These are phyloP conservation scores for Tricholoma flavovirens DNA, from an alignment of 768 basidiomycete species.

Conservation along the genomic window DNA sequence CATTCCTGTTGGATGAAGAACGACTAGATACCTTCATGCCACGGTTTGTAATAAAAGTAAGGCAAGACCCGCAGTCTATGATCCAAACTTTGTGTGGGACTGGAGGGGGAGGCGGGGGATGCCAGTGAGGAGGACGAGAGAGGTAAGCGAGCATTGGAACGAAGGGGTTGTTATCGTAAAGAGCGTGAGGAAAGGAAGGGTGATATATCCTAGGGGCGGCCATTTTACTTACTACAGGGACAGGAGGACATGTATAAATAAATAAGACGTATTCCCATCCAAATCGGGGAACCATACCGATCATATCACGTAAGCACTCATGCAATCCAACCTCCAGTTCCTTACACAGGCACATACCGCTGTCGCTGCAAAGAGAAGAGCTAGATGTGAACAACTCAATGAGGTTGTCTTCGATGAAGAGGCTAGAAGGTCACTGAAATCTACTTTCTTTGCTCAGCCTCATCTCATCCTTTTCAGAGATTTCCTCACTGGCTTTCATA, in stretches of 20 bases:
- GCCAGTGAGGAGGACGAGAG: slow-evolving; percentile 18
- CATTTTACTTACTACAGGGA: no score
- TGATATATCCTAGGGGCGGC: slow-evolving; percentile 8
- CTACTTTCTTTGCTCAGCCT: not conserved
- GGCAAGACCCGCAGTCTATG: slow-evolving; percentile 70
- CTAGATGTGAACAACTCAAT: slow-evolving; percentile 62
- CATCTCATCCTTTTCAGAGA: slow-evolving; percentile 46
- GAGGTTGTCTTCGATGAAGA: slow-evolving; percentile 85
- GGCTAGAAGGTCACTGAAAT: slow-evolving; percentile 55
- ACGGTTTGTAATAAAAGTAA: slow-evolving; percentile 72
- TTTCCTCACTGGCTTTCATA: slow-evolving; percentile 90
- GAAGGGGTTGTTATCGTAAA: slow-evolving; percentile 16
- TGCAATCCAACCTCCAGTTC: slow-evolving; percentile 33
- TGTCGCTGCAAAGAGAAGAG: slow-evolving; percentile 62
- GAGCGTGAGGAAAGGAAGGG: slow-evolving; percentile 19
- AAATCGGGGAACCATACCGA: slow-evolving; percentile 7
- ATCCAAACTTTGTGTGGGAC: slow-evolving; percentile 75
- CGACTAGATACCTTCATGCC: slow-evolving; percentile 81
- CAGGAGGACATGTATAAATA: not conserved
- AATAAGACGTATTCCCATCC: not conserved
- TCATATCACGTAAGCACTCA: slow-evolving; percentile 15
- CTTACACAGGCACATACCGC: slow-evolving; percentile 62
- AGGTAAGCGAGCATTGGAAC: slow-evolving; percentile 25
- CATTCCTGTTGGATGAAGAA: not conserved
- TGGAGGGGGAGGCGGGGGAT: slow-evolving; percentile 33